phyloP scores from a whole-genome alignment of 345 rosid species.

The Garcia nutans region DNA sequence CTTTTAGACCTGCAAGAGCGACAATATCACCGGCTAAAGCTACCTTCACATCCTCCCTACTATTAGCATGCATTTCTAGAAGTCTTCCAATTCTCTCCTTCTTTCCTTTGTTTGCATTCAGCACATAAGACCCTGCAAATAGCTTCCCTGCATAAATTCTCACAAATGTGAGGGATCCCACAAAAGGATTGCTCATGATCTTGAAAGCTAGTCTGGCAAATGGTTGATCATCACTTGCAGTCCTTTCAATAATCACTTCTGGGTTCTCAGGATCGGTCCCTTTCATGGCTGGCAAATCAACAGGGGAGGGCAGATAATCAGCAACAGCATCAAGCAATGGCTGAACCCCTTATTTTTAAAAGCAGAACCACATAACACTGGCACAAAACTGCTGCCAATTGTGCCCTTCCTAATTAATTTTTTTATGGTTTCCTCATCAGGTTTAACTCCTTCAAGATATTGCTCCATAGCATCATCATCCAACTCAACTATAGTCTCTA shows the following conservation, averaged over 20 bases:
- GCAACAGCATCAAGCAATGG: slow-evolving; percentile 92
- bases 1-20: slow-evolving; percentile 92
- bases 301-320: slow-evolving; percentile 88
- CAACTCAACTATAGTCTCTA: slow-evolving; percentile 69
- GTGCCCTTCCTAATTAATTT: slow-evolving; percentile 78
- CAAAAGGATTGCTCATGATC: slow-evolving; percentile 95
- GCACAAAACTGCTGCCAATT: slow-evolving; percentile 67
- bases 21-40: slow-evolving; percentile 88
- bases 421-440: slow-evolving; percentile 81
- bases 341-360: slow-evolving; percentile 91
- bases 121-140: slow-evolving; percentile 75
- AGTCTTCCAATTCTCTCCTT: slow-evolving; percentile 97
- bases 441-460: slow-evolving; percentile 90
- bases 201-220: slow-evolving; percentile 92
- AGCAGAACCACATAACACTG: slow-evolving; percentile 89
- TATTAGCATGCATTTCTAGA: slow-evolving; percentile 96
- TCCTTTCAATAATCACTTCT: slow-evolving; percentile 49
- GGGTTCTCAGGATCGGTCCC: slow-evolving; percentile 94
- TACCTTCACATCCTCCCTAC: slow-evolving; percentile 87
- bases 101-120: slow-evolving; percentile 94
- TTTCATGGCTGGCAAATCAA: slow-evolving; percentile 83
- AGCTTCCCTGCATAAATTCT: slow-evolving; percentile 88
- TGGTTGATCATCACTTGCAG: slow-evolving; percentile 77
- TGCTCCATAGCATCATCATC: slow-evolving; percentile 93
- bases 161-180: slow-evolving; percentile 92